Conservation (phyloP, 176 grass and related monocot species). For the Microstegium vimineum region DNA sequence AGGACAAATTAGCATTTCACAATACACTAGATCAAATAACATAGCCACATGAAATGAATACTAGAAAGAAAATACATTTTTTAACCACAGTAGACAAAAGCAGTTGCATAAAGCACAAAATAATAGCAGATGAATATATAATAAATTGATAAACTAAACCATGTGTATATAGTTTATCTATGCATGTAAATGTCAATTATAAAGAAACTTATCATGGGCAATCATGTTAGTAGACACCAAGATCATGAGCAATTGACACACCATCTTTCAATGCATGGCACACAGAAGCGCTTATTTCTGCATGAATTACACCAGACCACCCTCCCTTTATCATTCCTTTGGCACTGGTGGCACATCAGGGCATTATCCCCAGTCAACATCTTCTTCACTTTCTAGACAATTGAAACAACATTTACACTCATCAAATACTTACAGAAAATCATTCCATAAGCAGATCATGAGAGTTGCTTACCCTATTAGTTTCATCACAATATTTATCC, state of each 20-base stretch:
- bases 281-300: slow-evolving; percentile 52
- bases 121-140: not conserved
- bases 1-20: not conserved
- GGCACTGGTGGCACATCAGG: slow-evolving; percentile 71
- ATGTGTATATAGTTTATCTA: not conserved
- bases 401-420: slow-evolving; percentile 6
- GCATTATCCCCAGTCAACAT: slow-evolving; percentile 44
- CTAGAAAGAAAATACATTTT: not conserved
- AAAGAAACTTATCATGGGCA: not conserved
- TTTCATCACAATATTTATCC: not conserved
- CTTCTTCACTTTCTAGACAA: slow-evolving; percentile 33
- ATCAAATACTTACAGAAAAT: not conserved
- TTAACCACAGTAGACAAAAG: not conserved
- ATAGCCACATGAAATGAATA: not conserved
- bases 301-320: slow-evolving; percentile 56
- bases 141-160: not conserved
- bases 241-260: not conserved
- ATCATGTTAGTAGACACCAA: not conserved
- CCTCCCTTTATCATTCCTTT: slow-evolving; percentile 58
- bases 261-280: slow-evolving; percentile 55
- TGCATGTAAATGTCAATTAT: not conserved
- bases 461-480: slow-evolving; percentile 7
- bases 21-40: not conserved
- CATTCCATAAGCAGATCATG: not conserved
- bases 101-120: not conserved